phyloP scores from a whole-genome alignment of 2,329 filamentous ascomycete genomes.

The Aspergillus ustus region DNA sequence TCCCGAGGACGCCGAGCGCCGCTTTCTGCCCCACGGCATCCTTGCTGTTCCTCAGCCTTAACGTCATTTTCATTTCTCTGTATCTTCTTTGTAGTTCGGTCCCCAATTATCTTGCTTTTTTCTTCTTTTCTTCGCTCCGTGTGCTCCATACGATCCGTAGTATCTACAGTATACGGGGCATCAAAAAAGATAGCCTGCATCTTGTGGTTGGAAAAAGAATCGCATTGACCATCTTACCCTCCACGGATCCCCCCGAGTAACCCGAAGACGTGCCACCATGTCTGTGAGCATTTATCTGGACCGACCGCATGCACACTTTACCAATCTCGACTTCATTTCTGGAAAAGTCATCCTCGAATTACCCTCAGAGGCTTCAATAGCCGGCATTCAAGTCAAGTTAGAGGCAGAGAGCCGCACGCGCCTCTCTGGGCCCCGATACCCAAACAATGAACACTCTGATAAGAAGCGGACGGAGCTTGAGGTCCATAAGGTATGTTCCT shows the following conservation, averaged over 20 bases:
- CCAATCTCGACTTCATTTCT: constrained; percentile 53
- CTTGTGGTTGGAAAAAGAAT: background rate
- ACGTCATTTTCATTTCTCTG: constrained; percentile 10
- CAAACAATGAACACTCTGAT: constrained; percentile 48
- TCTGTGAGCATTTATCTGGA: constrained; percentile 52
- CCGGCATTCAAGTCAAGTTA: constrained; percentile 53
- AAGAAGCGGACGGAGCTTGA: constrained; percentile 55
- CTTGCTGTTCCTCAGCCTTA: constrained; percentile 14
- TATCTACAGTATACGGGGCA: background rate
- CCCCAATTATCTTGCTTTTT: constrained; percentile 9
- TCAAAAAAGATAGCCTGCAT: background rate
- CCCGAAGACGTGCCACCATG: constrained; percentile 40
- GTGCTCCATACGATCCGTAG: constrained; percentile 1
- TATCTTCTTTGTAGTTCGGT: constrained; percentile 11
- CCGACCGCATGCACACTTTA: constrained; percentile 49
- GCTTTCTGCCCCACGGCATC: constrained; percentile 20
- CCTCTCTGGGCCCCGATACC: constrained; percentile 46
- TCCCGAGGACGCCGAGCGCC: constrained; percentile 13
- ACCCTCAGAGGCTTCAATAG: constrained; percentile 48
- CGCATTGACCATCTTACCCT: background rate
- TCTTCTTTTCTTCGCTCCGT: background rate
- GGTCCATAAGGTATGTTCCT: constrained; percentile 50
- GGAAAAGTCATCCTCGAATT: constrained; percentile 52
- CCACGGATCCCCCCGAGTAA: constrained; percentile 7
- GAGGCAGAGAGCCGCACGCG: constrained; percentile 55